Evolutionary conservation across 169 alveolate genomes (phyloP).

Genomic region (Perkinsus marinus): DNA sequence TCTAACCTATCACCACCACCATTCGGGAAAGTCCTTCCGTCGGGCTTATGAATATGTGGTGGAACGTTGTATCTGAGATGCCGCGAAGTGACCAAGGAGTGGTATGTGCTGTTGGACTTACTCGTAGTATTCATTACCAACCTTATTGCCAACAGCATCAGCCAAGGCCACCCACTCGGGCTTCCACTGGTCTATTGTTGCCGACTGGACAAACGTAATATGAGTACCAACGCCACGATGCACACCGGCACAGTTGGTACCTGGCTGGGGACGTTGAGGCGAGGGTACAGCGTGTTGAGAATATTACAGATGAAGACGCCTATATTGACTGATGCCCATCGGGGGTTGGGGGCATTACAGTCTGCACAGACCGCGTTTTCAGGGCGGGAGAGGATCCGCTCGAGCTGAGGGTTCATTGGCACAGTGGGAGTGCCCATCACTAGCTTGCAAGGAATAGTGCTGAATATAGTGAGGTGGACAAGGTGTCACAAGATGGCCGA

Average conservation of each 20-base stretch:
- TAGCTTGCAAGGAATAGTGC: no score
- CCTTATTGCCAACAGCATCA: constrained; percentile 17
- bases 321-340: constrained; percentile 61
- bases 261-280: background rate
- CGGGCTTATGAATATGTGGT: background rate
- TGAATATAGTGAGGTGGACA: no score
- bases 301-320: constrained; percentile 55
- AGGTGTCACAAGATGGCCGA: no score
- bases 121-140: constrained; percentile 24
- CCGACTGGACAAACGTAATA: constrained; percentile 53
- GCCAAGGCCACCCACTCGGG: constrained; percentile 32
- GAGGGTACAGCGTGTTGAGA: background rate
- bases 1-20: constrained; percentile 18
- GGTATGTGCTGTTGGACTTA: background rate
- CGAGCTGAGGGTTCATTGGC: background rate
- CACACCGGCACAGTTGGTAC: constrained; percentile 60
- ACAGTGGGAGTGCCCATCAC: background rate
- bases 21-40: background rate
- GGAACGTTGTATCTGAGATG: constrained; percentile 18
- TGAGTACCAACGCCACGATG: constrained; percentile 65
- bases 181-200: constrained; percentile 55
- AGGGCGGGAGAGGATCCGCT: background rate
- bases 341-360: constrained; percentile 58
- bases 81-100: background rate
- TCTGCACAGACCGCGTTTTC: constrained; percentile 53